Conservation (phyloP, 2,329 filamentous ascomycete genomes). For the Penicillium digitatum region DNA sequence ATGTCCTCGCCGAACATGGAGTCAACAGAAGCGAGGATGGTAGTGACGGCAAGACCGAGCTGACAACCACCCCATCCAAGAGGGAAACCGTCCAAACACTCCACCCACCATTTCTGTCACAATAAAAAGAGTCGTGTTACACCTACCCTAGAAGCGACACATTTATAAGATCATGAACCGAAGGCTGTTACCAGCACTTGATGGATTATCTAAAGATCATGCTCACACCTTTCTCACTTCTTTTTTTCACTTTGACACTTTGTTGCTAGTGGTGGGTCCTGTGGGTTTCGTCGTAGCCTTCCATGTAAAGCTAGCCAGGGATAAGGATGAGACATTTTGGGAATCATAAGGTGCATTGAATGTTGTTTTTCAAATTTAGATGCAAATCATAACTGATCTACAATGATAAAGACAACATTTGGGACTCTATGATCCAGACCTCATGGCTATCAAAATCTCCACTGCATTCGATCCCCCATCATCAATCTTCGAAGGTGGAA, state of each 20-base stretch:
- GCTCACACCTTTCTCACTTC: no score
- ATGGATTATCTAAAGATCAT: not conserved
- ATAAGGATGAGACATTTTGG: not conserved
- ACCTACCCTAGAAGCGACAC: not conserved
- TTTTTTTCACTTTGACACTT: not conserved
- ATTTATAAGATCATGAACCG: slow-evolving; percentile 1
- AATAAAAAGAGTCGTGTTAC: not conserved
- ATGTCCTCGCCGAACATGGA: slow-evolving; percentile 25
- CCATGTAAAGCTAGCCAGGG: not conserved
- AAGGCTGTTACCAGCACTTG: not conserved
- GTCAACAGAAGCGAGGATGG: slow-evolving; percentile 3
- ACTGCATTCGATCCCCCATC: not conserved
- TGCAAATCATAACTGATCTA: not conserved
- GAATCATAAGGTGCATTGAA: not conserved
- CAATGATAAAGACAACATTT: not conserved
- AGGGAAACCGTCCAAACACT: not conserved
- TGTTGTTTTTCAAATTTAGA: no score
- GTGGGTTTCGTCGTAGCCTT: not conserved
- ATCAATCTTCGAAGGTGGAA: not conserved
- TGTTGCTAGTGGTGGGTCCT: not conserved
- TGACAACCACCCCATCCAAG: not conserved
- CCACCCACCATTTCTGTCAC: not conserved
- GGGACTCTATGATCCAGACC: not conserved
- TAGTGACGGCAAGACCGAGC: not conserved
- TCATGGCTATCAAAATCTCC: not conserved